Evolutionary conservation across 163 green algal genomes (phyloP).

Genomic region (Prototheca cutis): DNA sequence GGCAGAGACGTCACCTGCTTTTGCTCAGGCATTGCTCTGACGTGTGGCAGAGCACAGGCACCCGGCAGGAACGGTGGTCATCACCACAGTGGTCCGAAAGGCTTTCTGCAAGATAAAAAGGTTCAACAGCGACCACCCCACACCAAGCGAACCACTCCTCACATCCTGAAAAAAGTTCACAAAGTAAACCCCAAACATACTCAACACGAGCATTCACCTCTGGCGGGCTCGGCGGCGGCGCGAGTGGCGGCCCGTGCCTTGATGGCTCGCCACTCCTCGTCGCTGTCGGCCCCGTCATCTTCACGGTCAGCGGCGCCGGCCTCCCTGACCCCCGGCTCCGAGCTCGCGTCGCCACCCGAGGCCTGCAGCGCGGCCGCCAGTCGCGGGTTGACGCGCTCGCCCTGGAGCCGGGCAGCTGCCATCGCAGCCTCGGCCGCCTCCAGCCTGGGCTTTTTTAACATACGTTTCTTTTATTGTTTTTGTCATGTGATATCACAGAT

Average conservation of each 20-base stretch:
- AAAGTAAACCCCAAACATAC: neutral
- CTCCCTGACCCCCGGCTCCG: no score
- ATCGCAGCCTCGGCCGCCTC: slow-evolving; percentile 31
- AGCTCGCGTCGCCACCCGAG: neutral
- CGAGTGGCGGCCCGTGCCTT: slow-evolving; percentile 11
- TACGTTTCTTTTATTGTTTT: no score
- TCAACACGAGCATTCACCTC: neutral
- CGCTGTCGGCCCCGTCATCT: slow-evolving; percentile 13
- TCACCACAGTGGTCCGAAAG: no score
- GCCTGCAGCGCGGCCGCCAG: slow-evolving; percentile 4
- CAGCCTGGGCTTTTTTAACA: slow-evolving; percentile 18
- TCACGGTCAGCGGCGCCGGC: slow-evolving; percentile 8
- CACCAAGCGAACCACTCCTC: no score
- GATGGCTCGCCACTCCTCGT: slow-evolving; percentile 28
- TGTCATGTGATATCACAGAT: no score
- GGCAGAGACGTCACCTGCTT: no score
- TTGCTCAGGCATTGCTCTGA: no score
- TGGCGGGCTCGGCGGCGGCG: neutral
- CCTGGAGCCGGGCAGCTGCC: slow-evolving; percentile 16
- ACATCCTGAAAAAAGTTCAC: no score
- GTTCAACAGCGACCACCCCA: no score
- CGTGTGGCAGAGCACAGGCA: no score
- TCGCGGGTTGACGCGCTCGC: slow-evolving; percentile 10
- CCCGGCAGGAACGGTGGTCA: no score
- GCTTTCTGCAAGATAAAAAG: no score